Conservation (phyloP, 2,329 filamentous ascomycete species). For the Aspergillus sp. region DNA sequence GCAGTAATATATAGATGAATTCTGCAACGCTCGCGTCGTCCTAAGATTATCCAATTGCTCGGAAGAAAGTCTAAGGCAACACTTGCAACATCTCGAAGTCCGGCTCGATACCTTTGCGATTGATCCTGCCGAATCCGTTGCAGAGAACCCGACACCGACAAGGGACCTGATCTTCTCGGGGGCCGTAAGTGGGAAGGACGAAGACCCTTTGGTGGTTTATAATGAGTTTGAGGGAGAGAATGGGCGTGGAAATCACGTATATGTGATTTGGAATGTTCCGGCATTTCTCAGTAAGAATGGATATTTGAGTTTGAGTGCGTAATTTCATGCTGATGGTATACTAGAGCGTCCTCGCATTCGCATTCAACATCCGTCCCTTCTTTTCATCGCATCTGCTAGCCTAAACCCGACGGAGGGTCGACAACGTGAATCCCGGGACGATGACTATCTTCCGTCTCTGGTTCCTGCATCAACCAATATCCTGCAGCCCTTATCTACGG, state of each 20-base stretch:
- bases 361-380: constrained; percentile 50
- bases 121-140: constrained; percentile 34
- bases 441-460: constrained; percentile 49
- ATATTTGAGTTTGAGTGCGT: not conserved
- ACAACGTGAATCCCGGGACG: constrained; percentile 32
- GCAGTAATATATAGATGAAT: constrained; percentile 47
- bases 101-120: constrained; percentile 45
- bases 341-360: constrained; percentile 43
- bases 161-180: constrained; percentile 40
- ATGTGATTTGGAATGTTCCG: constrained; percentile 40
- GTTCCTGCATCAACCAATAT: constrained; percentile 54
- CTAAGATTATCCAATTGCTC: constrained; percentile 46
- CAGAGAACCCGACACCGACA: constrained; percentile 30
- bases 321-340: constrained; percentile 7
- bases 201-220: constrained; percentile 40
- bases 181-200: constrained; percentile 29
- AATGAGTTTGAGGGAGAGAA: constrained; percentile 37
- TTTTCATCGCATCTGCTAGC: constrained; percentile 46
- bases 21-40: constrained; percentile 45
- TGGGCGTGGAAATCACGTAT: constrained; percentile 33
- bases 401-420: constrained; percentile 38
- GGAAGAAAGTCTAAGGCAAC: constrained; percentile 41
- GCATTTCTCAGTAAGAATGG: constrained; percentile 35
- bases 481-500: constrained; percentile 48
- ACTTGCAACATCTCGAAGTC: constrained; percentile 44